Evolutionary conservation across 73 alveolate species (phyloP).

Genomic region (Paramecium tetraurelia): DNA sequence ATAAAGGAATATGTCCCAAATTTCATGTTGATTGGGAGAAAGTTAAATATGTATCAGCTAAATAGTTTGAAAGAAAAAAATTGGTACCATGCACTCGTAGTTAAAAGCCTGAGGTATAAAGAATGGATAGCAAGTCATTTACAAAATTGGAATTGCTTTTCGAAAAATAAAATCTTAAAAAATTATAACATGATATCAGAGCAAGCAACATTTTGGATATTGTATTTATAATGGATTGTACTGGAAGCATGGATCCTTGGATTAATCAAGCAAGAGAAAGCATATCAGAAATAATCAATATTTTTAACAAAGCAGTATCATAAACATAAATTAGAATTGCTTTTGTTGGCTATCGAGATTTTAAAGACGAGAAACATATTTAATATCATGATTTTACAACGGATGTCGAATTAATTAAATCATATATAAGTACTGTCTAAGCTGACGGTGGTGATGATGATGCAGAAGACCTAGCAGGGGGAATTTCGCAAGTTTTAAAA

Average conservation of each 20-base stretch:
- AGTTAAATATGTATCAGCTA: not conserved
- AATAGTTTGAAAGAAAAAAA: not conserved
- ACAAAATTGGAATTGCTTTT: not conserved
- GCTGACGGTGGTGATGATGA: conserved; percentile 54
- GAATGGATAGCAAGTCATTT: not conserved
- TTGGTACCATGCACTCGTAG: not conserved
- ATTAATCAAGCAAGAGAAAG: not conserved
- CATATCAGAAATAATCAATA: not conserved
- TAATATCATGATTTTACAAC: conserved; percentile 2
- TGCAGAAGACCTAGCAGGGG: conserved; percentile 53
- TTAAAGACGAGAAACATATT: not conserved
- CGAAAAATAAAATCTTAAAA: not conserved
- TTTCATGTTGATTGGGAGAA: not conserved
- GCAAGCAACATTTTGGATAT: not conserved
- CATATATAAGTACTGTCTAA: not conserved
- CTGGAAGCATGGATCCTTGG: not conserved
- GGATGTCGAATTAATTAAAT: not conserved
- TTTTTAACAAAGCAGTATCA: not conserved
- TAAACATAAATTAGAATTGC: not conserved
- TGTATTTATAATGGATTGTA: conserved; percentile 24
- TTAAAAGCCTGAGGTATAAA: not conserved
- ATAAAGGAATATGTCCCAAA: not conserved
- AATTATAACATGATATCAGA: not conserved
- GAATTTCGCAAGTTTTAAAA: not conserved
- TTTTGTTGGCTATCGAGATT: conserved; percentile 51